Evolutionary conservation across 306 rosid genomes (phyloP), one percentile per base, ranked within the genome.

Genomic region (Crotalaria pallida): DNA sequence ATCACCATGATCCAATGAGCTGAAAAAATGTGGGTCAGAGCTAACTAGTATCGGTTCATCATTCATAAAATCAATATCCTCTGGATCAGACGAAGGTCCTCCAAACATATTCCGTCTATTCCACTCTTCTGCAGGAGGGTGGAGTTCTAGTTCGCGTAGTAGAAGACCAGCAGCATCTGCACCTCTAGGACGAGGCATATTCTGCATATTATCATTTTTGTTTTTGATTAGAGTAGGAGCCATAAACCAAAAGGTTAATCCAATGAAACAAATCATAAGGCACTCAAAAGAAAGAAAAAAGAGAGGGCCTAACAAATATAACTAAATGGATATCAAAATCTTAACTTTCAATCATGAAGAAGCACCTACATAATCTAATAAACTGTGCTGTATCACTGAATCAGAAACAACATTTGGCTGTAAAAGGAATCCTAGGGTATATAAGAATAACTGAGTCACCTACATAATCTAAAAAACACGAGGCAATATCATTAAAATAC

Each of bases 181-280:
- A 75, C 99, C 99, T 87, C 99, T 91, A 59, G 99, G 99, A 77
- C 99, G 91, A 57, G 99, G 99, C 99, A 94, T 94, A 81, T 94
- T 86, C 99, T 94, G 82, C 43, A 44, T 26, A 74, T 19, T 40
- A 48, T n/a, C 66, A 71, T 62, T 53, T 60, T 80, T 75, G 56
- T 51, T 38, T 41, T 34, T 40, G 5, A 58, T 52, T 73, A 17
- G 6, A 45, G 48, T 16, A 59, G 27, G 44, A 19, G 8, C 22
- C 44, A 26, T 45, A 18, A 12, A 63, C 17, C 36, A 24, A 55
- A 74, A 44, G 17, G 48, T 36, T 63, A 23, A 77, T n/a, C 34
- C 53, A 6, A 58, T 15, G 16, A 49, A 11, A 11, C 38, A 21
- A 63, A 48, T 7, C 22, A 4, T 34, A 67, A 73, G 26, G 62